Evolutionary conservation across 257 asterid species (phyloP), one percentile per base, ranked within the genome.

Genomic region (Solanum sejunctum): DNA sequence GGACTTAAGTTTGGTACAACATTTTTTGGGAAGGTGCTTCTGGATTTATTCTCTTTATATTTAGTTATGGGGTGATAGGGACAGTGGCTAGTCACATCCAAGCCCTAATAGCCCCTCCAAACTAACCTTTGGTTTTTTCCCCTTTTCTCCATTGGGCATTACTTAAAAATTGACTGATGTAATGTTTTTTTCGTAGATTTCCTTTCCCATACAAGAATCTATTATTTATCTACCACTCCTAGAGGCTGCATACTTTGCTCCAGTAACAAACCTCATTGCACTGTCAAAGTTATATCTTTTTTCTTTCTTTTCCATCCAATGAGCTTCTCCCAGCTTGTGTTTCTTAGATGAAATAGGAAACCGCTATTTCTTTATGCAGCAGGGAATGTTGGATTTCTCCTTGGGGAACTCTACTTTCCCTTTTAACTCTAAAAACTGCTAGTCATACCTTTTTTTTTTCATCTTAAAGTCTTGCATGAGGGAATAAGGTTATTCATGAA

Each of bases 381-480:
- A n/a, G 84, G 69, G 88, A 78, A 85, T 85, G 88, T 84, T 28
- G 81, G 23, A 52, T 86, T 91, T 86, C 90, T 87, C 84, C 88
- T 87, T 89, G 13, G 10, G 86, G 86, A 84, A 87, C 66, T 66
- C 45, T 43, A 20, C n/a, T 20, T 13, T 51, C 17, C 39, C 41
- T 87, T 85, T 79, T 84, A 88, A 81, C 86, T 79, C 84, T 73
- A 39, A 64, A 5, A 80, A 69, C 54, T 71, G 45, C 12, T 41
- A 10, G 72, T 60, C 0, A 58, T 18, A 9, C 32, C 1, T 20
- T n/a, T n/a, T 58, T 49, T 28, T 79, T 39, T 56, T 51, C 92
- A 94, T 92, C 92, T 90, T 60, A 36, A 84, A 85, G 90, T 92
- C 95, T 92, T 92, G 95, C 98, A 92, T 92, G 97, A 86, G 89